These are phyloP conservation scores for Naganishia liquefaciens DNA, from an alignment of 1,284 basidiomycete genomes.

Conservation along the genomic window DNA sequence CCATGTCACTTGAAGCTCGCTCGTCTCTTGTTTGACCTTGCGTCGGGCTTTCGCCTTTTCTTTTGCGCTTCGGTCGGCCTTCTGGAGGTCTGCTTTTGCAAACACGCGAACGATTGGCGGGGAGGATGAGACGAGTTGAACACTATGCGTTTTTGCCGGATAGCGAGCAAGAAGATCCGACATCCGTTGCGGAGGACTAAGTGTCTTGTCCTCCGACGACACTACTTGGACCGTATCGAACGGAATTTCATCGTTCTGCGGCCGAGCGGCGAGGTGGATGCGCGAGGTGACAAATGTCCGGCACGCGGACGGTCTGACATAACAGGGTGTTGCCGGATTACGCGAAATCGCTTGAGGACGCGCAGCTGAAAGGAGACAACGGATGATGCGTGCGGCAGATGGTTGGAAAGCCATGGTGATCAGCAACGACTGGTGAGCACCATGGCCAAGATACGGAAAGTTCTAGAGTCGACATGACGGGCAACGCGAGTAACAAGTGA, in stretches of 20 bases:
- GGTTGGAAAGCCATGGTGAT: not conserved
- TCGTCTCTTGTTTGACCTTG: conserved; percentile 44
- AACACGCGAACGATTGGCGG: conserved; percentile 48
- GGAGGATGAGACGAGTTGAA: conserved; percentile 40
- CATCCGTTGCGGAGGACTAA: conserved; percentile 38
- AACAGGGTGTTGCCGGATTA: not conserved
- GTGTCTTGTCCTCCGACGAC: conserved; percentile 36
- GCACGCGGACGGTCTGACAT: not conserved
- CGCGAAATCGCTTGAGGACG: not conserved
- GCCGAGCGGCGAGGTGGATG: not conserved
- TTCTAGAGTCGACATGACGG: conserved; percentile 14
- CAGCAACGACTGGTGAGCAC: too few species aligned
- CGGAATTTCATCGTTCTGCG: conserved; percentile 39
- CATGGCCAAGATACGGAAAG: not conserved
- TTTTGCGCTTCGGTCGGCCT: conserved; percentile 30
- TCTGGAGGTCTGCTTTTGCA: conserved; percentile 33
- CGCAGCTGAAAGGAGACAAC: not conserved
- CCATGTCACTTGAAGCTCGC: conserved; percentile 52
- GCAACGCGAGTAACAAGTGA: conserved; percentile 3
- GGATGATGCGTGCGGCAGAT: not conserved
- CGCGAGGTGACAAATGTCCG: conserved; percentile 2
- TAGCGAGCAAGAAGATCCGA: conserved; percentile 37
- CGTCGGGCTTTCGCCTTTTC: conserved; percentile 37
- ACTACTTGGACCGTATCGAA: conserved; percentile 46
- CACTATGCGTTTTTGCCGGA: conserved; percentile 36